Evolutionary conservation across 352 stramenopile genomes (phyloP).

Genomic region (Phytophthora fragariae): DNA sequence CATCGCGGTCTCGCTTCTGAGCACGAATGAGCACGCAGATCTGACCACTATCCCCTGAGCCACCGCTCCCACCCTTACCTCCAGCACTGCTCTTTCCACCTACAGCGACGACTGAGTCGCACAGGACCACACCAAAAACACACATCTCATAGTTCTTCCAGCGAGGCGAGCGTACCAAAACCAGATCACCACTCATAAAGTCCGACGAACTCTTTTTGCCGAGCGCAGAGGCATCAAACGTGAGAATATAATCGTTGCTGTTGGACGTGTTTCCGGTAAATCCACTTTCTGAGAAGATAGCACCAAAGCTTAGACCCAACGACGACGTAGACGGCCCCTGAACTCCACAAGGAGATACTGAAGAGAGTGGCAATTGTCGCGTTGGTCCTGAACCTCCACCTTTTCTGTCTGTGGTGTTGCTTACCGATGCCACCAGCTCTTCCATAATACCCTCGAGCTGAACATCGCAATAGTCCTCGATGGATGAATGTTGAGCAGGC

Average conservation of each 20-base stretch:
- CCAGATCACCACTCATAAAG: slow-evolving; percentile 70
- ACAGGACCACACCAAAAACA: slow-evolving; percentile 74
- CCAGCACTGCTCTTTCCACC: slow-evolving; percentile 29
- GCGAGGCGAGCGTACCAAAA: slow-evolving; percentile 62
- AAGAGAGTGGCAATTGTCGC: slow-evolving; percentile 48
- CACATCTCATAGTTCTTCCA: slow-evolving; percentile 69
- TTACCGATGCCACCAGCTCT: slow-evolving; percentile 69
- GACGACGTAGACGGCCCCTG: slow-evolving; percentile 31
- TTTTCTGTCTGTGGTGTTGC: slow-evolving; percentile 47
- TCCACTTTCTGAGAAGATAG: slow-evolving; percentile 77
- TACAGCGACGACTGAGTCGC: slow-evolving; percentile 68
- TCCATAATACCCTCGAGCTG: slow-evolving; percentile 78
- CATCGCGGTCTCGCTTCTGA: slow-evolving; percentile 31
- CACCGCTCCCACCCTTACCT: slow-evolving; percentile 14
- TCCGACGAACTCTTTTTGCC: slow-evolving; percentile 38
- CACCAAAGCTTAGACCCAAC: slow-evolving; percentile 49
- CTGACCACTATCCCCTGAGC: slow-evolving; percentile 46
- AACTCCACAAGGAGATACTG: slow-evolving; percentile 64
- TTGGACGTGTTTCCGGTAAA: slow-evolving; percentile 55
- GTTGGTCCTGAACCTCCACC: slow-evolving; percentile 36
- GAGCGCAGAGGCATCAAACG: slow-evolving; percentile 49
- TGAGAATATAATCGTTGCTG: slow-evolving; percentile 70
- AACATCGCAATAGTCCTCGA: slow-evolving; percentile 64
- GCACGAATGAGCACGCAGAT: slow-evolving; percentile 72
- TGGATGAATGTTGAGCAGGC: slow-evolving; percentile 50